Conservation (phyloP, 208 protist genomes). For the Wallacemonas sp. region DNA sequence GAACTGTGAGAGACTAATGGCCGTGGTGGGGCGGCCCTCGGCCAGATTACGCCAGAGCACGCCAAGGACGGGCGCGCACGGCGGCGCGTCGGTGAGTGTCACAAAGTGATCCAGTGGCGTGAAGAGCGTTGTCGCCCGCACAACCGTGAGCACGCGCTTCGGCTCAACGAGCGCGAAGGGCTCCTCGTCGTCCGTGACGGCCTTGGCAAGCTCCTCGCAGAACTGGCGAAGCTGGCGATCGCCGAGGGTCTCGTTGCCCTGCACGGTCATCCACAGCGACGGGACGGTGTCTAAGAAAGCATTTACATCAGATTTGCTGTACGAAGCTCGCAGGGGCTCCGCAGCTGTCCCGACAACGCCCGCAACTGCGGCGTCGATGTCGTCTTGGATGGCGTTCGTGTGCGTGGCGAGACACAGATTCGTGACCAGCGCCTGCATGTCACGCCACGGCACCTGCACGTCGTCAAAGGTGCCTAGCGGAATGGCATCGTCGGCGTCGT, state of each 20-base stretch:
- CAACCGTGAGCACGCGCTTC: conserved; percentile 47
- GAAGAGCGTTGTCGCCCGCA: conserved; percentile 33
- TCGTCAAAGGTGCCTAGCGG: background rate
- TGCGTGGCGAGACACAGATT: conserved; percentile 71
- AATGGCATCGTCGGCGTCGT: conserved; percentile 13
- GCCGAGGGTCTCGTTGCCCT: conserved; percentile 13
- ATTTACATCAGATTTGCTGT: conserved; percentile 40
- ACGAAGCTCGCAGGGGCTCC: conserved; percentile 23
- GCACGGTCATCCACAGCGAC: conserved; percentile 41
- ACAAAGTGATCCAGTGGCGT: conserved; percentile 63
- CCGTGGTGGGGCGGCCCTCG: conserved; percentile 10
- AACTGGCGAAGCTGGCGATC: conserved; percentile 30
- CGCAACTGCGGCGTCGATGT: conserved; percentile 39
- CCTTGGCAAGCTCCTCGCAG: conserved; percentile 58
- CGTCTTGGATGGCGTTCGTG: conserved; percentile 51
- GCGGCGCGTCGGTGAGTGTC: conserved; percentile 20
- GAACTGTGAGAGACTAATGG: conserved; percentile 50
- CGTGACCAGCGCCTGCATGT: conserved; percentile 57
- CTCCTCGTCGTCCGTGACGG: conserved; percentile 72
- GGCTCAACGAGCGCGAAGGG: conserved; percentile 56
- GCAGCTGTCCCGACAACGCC: conserved; percentile 29
- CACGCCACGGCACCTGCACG: conserved; percentile 34
- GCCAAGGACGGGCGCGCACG: conserved; percentile 60
- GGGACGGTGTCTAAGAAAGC: conserved; percentile 49
- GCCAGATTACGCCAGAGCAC: conserved; percentile 40